These are phyloP conservation scores for Penicillium nordicum DNA, from an alignment of 2,329 filamentous ascomycete genomes.

Conservation along the genomic window DNA sequence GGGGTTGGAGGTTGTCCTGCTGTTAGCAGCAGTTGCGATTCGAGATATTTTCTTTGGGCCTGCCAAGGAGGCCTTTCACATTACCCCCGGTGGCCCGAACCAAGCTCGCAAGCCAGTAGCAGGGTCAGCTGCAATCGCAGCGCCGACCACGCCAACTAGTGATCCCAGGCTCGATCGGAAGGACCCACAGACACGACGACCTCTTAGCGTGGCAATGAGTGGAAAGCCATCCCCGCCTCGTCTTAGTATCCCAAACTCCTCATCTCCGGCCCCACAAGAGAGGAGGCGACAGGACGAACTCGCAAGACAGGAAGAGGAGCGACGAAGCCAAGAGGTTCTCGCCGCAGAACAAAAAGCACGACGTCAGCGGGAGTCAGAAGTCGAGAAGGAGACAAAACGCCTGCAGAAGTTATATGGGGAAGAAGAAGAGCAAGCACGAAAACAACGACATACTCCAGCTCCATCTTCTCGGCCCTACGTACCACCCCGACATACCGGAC, in stretches of 20 bases:
- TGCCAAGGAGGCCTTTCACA: conserved; percentile 74
- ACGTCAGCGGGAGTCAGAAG: conserved; percentile 48
- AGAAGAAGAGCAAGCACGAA: conserved; percentile 37
- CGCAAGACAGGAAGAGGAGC: conserved; percentile 50
- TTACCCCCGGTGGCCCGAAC: conserved; percentile 33
- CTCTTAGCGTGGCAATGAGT: conserved; percentile 13
- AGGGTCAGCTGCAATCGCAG: background rate
- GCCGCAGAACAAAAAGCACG: conserved; percentile 45
- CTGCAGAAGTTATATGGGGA: conserved; percentile 58
- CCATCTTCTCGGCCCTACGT: conserved; percentile 15
- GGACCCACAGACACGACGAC: conserved; percentile 5
- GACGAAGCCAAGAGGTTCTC: conserved; percentile 51
- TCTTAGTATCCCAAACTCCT: conserved; percentile 11
- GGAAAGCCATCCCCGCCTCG: conserved; percentile 7
- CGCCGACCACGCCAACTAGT: background rate
- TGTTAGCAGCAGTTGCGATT: conserved; percentile 59
- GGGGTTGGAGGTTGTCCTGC: conserved; percentile 78
- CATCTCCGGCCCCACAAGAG: conserved; percentile 16
- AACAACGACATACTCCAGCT: conserved; percentile 10
- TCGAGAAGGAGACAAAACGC: conserved; percentile 75
- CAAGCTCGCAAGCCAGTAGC: background rate
- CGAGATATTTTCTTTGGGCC: conserved; percentile 62
- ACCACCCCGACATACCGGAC: conserved; percentile 19
- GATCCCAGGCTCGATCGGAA: background rate
- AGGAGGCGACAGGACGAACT: conserved; percentile 36